phyloP scores from a whole-genome alignment of 495 filamentous ascomycete species.

The Daldinia bambusicola region DNA sequence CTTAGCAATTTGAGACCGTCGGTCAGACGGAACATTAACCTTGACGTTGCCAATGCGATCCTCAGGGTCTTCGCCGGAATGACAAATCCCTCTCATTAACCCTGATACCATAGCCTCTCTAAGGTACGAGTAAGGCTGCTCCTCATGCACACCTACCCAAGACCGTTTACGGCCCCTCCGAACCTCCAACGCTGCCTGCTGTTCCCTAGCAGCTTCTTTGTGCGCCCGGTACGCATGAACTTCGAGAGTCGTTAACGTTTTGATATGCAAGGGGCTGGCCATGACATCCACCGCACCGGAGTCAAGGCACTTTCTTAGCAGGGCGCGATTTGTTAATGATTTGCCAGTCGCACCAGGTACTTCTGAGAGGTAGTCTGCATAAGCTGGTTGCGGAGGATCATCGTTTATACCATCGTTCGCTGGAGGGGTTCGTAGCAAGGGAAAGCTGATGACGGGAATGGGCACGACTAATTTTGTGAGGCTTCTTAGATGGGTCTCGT shows the following conservation, averaged over 20 bases:
- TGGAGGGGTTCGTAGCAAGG: constrained; percentile 40
- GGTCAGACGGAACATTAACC: constrained; percentile 63
- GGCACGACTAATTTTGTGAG: constrained; percentile 79
- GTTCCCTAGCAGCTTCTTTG: constrained; percentile 73
- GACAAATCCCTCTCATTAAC: constrained; percentile 92
- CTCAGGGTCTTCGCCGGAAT: constrained; percentile 63
- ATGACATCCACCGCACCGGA: constrained; percentile 88
- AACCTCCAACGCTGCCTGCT: constrained; percentile 70
- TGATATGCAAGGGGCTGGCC: constrained; percentile 75
- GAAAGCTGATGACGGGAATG: constrained; percentile 68
- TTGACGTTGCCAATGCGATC: constrained; percentile 54
- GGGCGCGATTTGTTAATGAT: constrained; percentile 54
- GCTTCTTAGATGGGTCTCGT: constrained; percentile 75
- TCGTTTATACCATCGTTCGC: constrained; percentile 48
- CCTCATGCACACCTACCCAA: constrained; percentile 89
- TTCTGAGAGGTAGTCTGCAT: constrained; percentile 31
- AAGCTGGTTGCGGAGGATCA: constrained; percentile 44
- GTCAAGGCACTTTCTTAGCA: constrained; percentile 76
- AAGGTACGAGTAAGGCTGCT: constrained; percentile 88
- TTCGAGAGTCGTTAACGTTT: constrained; percentile 75
- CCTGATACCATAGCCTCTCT: constrained; percentile 88
- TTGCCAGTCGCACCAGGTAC: constrained; percentile 39
- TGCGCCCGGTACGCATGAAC: constrained; percentile 85
- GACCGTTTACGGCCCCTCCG: constrained; percentile 83
- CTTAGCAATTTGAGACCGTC: constrained; percentile 68